These are phyloP conservation scores for Tetrapisispora taiwanensis DNA, from an alignment of 805 yeast genomes.

Conservation along the genomic window DNA sequence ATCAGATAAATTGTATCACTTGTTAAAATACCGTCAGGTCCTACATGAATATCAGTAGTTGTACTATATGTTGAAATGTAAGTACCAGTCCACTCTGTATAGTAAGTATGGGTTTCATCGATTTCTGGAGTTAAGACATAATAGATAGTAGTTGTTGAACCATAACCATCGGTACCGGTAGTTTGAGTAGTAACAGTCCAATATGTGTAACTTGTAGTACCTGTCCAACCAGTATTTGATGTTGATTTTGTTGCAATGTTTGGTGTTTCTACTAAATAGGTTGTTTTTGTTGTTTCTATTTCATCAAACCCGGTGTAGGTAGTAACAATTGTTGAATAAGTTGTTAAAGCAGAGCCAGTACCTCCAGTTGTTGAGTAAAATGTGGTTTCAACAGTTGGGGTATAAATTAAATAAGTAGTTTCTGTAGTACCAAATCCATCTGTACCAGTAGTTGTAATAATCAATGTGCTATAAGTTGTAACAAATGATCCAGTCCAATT, in stretches of 20 bases:
- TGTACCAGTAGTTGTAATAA: constrained; percentile 2
- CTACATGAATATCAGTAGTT: background rate
- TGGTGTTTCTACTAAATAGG: background rate
- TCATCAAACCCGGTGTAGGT: constrained; percentile 4
- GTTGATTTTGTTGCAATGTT: background rate
- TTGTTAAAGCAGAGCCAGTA: background rate
- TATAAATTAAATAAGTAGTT: constrained; percentile 1
- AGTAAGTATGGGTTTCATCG: background rate
- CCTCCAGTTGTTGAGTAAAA: background rate
- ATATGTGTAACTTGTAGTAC: background rate
- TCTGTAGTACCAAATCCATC: constrained; percentile 4
- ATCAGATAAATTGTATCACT: constrained; percentile 1
- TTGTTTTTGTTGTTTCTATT: background rate
- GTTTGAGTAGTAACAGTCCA: background rate
- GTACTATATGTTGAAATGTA: background rate
- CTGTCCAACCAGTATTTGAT: background rate
- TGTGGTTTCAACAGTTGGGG: constrained; percentile 1
- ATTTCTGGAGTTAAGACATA: constrained; percentile 1
- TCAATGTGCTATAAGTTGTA: background rate
- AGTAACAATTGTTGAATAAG: background rate
- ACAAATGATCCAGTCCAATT: background rate
- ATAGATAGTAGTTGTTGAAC: constrained; percentile 1
- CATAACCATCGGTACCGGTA: constrained; percentile 4
- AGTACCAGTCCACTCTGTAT: background rate
- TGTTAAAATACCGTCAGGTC: background rate